Evolutionary conservation across 2,329 filamentous ascomycete genomes (phyloP), one percentile per base, ranked within the genome.

Genomic region (Talaromyces sp.): DNA sequence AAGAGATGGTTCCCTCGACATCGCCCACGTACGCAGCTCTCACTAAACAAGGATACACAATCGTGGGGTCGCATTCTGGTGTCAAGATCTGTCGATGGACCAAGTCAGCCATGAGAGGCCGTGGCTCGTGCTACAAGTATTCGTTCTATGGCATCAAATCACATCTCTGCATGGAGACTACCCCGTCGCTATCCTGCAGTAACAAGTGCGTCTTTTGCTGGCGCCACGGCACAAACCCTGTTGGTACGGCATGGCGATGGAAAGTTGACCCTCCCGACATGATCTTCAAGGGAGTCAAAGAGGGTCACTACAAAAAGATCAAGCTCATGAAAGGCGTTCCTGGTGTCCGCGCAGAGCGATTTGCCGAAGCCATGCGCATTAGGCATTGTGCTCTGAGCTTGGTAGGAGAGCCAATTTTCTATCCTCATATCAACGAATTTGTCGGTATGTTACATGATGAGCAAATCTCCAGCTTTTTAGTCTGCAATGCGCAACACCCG

Each of bases 131-230:
- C 80, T 99, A 99, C 83, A 98, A 99, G 72, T 97, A 87, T 76
- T 96, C 91, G 0, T 96, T 99, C 75, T 99, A 99, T 75, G 93
- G 93, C 55, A 99, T 99, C 75, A 86, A 90, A 66, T 97, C 93
- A 0, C 95, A 99, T 72, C 89, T 96, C 64, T 99, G 93, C 77
- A 99, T 99, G 95, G 93, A 99, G 77, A 93, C 93, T 1, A 98
- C 93, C 0, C 93, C 93, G 0, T 96, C 93, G 0, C 85, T 99
- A 4, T 96, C 92, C 10, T 99, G 93, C 82, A 95, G 90, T 65
- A 98, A 98, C 80, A 98, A 99, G 75, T 98, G 95, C 75, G 92
- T 99, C 66, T 99, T 98, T 76, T 99, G 93, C 82, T 99, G 93
- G 95, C 88, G 95, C 7, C 95, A 98, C 72, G 95, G 93, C 58